These are phyloP conservation scores for Diplodia intermedia DNA, from an alignment of 2,329 filamentous ascomycete species.

Conservation along the genomic window DNA sequence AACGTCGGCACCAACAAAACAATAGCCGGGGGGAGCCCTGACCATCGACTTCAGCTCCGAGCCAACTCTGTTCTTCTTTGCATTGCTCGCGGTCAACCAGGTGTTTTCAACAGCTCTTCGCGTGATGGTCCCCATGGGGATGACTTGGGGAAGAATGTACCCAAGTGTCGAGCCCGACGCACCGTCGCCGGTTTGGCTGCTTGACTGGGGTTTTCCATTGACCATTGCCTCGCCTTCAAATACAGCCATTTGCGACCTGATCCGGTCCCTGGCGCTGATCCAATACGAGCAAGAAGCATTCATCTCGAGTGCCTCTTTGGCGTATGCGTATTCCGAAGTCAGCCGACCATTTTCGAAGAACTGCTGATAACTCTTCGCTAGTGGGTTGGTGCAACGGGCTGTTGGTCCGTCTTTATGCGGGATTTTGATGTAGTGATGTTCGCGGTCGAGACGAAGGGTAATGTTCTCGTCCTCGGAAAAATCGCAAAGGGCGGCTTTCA, in stretches of 20 bases:
- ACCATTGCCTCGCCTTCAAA: constrained; percentile 69
- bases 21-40: constrained; percentile 85
- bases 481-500: constrained; percentile 68
- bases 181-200: constrained; percentile 35
- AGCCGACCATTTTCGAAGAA: constrained; percentile 92
- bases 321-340: constrained; percentile 86
- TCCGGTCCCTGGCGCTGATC: constrained; percentile 94
- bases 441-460: constrained; percentile 68
- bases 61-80: constrained; percentile 92
- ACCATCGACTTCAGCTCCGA: constrained; percentile 98
- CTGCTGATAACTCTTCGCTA: constrained; percentile 87
- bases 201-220: constrained; percentile 36
- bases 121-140: constrained; percentile 98
- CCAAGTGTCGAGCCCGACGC: constrained; percentile 59
- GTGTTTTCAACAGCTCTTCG: constrained; percentile 95
- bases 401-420: constrained; percentile 94
- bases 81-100: constrained; percentile 97
- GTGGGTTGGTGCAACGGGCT: constrained; percentile 81
- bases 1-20: constrained; percentile 95
- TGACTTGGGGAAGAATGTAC: constrained; percentile 92
- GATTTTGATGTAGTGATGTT: constrained; percentile 83
- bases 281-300: constrained; percentile 99
- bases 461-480: constrained; percentile 76
- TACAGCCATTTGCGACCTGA: constrained; percentile 94
- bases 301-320: constrained; percentile 96